These are phyloP conservation scores for Phytophthora tentaculata DNA, from an alignment of 352 stramenopile species.

Conservation along the genomic window DNA sequence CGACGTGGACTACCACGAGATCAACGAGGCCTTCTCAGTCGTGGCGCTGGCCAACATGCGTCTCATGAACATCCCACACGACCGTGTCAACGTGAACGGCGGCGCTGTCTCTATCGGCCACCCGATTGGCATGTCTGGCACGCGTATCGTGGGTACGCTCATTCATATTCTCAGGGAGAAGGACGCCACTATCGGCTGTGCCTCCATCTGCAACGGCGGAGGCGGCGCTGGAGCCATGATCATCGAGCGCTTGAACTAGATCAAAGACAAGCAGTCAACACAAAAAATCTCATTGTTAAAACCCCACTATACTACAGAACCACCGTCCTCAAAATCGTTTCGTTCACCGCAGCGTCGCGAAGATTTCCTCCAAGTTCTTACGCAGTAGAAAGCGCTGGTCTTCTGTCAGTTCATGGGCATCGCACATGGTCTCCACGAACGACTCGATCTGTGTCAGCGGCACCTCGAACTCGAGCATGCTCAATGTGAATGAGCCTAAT, in stretches of 20 bases:
- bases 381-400: conserved; percentile 85
- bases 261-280: background rate
- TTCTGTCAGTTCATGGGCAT: conserved; percentile 85
- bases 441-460: conserved; percentile 80
- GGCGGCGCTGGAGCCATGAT: conserved; percentile 97
- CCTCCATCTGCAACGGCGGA: conserved; percentile 98
- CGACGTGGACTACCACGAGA: conserved; percentile 98
- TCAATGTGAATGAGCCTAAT: conserved; percentile 85
- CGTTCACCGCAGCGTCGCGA: conserved; percentile 33
- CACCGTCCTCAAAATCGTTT: conserved; percentile 14
- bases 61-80: conserved; percentile 92
- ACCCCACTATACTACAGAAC: conserved; percentile 12
- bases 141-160: conserved; percentile 95
- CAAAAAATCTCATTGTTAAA: conserved; percentile 25
- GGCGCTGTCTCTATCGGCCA: conserved; percentile 90
- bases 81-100: conserved; percentile 97
- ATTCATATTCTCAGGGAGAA: conserved; percentile 95
- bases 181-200: conserved; percentile 95
- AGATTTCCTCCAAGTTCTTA: conserved; percentile 85
- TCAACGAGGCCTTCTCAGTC: conserved; percentile 99
- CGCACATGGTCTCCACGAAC: conserved; percentile 90
- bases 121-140: conserved; percentile 89
- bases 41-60: conserved; percentile 96
- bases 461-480: conserved; percentile 90
- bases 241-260: conserved; percentile 90